Percentiles rank a stretch among this genome's conserved stretches.
Conservation (phyloP, 1,139 yeast genomes). For the Candida buenavistaensis region DNA sequence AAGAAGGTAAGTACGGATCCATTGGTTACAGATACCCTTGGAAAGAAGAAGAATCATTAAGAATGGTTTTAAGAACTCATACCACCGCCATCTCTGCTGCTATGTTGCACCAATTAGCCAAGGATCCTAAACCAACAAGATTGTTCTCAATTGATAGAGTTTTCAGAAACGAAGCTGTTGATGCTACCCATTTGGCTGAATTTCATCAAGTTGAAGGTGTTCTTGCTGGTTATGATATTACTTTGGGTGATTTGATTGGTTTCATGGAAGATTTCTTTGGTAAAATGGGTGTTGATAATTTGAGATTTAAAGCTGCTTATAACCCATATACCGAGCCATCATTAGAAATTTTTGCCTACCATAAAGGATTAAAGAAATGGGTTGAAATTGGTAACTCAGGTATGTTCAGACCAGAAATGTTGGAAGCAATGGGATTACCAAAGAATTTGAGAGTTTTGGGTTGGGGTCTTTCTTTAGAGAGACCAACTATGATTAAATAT, state of each 20-base stretch:
- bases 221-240: slow-evolving; percentile 91
- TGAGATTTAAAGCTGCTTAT: slow-evolving; percentile 97
- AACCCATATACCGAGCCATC: slow-evolving; percentile 99
- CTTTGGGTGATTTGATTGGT: slow-evolving; percentile 94
- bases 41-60: slow-evolving; percentile 86
- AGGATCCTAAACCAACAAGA: slow-evolving; percentile 88
- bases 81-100: slow-evolving; percentile 92
- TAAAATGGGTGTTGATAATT: slow-evolving; percentile 94
- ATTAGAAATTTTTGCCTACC: slow-evolving; percentile 96
- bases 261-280: slow-evolving; percentile 97
- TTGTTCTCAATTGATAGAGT: slow-evolving; percentile 96
- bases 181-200: slow-evolving; percentile 99
- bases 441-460: slow-evolving; percentile 92
- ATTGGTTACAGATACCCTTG: slow-evolving; percentile 98
- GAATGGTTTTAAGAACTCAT: slow-evolving; percentile 94
- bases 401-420: slow-evolving; percentile 99
- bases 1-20: slow-evolving; percentile 89
- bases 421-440: slow-evolving; percentile 97
- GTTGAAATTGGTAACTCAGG: slow-evolving; percentile 99
- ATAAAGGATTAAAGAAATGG: slow-evolving; percentile 92
- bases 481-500: slow-evolving; percentile 99
- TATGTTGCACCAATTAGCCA: slow-evolving; percentile 83
- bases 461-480: slow-evolving; percentile 95
- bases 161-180: slow-evolving; percentile 99
- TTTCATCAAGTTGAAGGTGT: slow-evolving; percentile 99